Conservation (phyloP, 441 rosid species). For the Mallotus japonicus region DNA sequence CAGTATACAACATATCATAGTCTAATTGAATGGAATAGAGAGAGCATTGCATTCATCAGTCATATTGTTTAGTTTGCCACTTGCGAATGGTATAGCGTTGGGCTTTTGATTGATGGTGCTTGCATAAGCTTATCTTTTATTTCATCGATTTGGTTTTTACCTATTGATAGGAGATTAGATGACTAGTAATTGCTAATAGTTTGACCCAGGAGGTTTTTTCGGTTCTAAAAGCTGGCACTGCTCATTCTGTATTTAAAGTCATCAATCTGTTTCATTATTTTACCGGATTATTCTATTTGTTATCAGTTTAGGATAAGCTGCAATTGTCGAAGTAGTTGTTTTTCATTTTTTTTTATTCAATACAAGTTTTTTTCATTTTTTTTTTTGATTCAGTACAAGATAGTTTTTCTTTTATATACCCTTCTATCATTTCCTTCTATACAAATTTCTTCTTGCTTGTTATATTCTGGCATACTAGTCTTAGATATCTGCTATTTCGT, state of each 20-base stretch:
- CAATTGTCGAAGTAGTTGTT: not conserved
- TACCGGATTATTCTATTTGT: not conserved
- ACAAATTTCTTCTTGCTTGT: not conserved
- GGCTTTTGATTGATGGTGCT: too few relatives aligned
- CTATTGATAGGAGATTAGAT: not conserved
- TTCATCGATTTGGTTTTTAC: not conserved
- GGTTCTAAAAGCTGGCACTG: not conserved
- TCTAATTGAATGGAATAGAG: not conserved
- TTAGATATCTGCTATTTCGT: not conserved
- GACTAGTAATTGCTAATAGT: too few relatives aligned
- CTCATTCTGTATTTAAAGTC: not conserved
- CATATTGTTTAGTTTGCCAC: too few relatives aligned
- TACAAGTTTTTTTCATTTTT: not conserved
- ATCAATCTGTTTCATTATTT: not conserved
- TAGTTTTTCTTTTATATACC: not conserved
- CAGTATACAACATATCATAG: not conserved
- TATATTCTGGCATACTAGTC: not conserved
- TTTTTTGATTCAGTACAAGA: not conserved
- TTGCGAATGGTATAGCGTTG: too few relatives aligned
- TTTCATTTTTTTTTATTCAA: not conserved
- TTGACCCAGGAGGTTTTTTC: too few relatives aligned
- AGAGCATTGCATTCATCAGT: too few relatives aligned
- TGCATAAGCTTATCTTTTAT: not conserved
- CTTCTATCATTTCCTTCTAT: not conserved
- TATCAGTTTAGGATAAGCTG: not conserved